A percentile compares a stretch with the other conserved stretches of the same genome.
These are phyloP conservation scores for Radiomyces spectabilis DNA, from an alignment of 192 early-diverging fungal genomes.

Conservation along the genomic window DNA sequence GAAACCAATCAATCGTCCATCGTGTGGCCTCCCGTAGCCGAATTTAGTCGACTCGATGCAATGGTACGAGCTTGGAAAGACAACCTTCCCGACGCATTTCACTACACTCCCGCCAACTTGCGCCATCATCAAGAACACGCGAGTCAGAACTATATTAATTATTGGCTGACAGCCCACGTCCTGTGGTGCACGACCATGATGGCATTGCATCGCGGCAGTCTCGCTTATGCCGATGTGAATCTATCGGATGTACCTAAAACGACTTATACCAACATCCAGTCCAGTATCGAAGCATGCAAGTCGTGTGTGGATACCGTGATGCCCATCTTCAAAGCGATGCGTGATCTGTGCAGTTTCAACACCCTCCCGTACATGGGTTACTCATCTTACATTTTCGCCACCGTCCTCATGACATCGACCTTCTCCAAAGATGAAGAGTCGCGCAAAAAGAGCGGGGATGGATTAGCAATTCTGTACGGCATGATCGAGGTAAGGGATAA, in stretches of 20 bases:
- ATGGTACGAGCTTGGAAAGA: slow-evolving; percentile 7
- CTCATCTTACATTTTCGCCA: slow-evolving; percentile 23
- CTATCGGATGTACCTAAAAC: neutral
- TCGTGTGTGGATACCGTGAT: slow-evolving; percentile 9
- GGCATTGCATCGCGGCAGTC: slow-evolving; percentile 17
- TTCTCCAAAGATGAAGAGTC: slow-evolving; percentile 7
- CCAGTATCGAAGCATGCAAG: slow-evolving; percentile 14
- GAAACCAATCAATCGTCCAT: neutral
- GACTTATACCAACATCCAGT: slow-evolving; percentile 2
- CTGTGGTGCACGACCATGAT: slow-evolving; percentile 14
- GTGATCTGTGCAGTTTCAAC: slow-evolving; percentile 13
- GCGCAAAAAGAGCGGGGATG: slow-evolving; percentile 8
- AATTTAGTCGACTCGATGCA: slow-evolving; percentile 8
- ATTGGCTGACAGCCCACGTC: slow-evolving; percentile 13
- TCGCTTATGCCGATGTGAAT: slow-evolving; percentile 15
- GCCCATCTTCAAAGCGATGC: slow-evolving; percentile 9
- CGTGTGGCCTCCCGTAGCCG: slow-evolving; percentile 19
- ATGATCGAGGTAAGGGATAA: slow-evolving; percentile 14
- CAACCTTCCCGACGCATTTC: slow-evolving; percentile 3
- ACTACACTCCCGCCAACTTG: neutral
- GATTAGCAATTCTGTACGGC: slow-evolving; percentile 8
- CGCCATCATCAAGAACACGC: slow-evolving; percentile 4
- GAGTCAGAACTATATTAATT: slow-evolving; percentile 11
- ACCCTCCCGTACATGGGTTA: slow-evolving; percentile 20
- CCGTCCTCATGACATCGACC: slow-evolving; percentile 20